Percentiles rank a stretch among this genome's conserved stretches.
Conservation (phyloP, 371 early-diverging fungal genomes). For the Choanephora cucurbitarum region DNA sequence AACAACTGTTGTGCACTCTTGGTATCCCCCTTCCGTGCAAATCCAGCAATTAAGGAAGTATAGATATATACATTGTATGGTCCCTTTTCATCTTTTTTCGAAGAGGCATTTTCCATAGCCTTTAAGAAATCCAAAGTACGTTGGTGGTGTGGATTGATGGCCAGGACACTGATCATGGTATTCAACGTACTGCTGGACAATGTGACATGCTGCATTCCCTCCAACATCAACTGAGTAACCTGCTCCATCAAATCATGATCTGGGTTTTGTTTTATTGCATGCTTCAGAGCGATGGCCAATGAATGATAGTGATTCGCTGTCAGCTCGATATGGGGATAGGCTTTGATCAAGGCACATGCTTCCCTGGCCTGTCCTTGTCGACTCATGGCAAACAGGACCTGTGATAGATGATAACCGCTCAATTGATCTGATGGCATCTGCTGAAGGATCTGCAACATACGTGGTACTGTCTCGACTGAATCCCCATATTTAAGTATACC, state of each 20-base stretch:
- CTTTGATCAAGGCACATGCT: constrained; percentile 25
- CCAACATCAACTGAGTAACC: constrained; percentile 23
- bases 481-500: constrained; percentile 36
- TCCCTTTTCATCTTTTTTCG: constrained; percentile 1
- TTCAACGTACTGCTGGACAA: constrained; percentile 31
- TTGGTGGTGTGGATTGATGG: constrained; percentile 14
- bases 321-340: constrained; percentile 7
- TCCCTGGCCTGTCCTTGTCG: constrained; percentile 26
- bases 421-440: constrained; percentile 4
- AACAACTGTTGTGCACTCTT: constrained; percentile 33
- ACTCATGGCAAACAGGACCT: constrained; percentile 41
- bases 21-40: constrained; percentile 35
- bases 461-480: constrained; percentile 22
- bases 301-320: constrained; percentile 34
- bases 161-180: constrained; percentile 29
- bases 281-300: constrained; percentile 29
- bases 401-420: constrained; percentile 21
- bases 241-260: constrained; percentile 1
- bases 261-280: constrained; percentile 5
- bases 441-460: constrained; percentile 35
- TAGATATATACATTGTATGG: constrained; percentile 43
- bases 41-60: constrained; percentile 43
- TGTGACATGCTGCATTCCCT: constrained; percentile 23
- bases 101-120: constrained; percentile 15
- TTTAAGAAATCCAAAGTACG: constrained; percentile 30